Evolutionary conservation across 2,329 filamentous ascomycete species (phyloP), one percentile per base, ranked within the genome.

Genomic region (Diaporthe aspalathi): DNA sequence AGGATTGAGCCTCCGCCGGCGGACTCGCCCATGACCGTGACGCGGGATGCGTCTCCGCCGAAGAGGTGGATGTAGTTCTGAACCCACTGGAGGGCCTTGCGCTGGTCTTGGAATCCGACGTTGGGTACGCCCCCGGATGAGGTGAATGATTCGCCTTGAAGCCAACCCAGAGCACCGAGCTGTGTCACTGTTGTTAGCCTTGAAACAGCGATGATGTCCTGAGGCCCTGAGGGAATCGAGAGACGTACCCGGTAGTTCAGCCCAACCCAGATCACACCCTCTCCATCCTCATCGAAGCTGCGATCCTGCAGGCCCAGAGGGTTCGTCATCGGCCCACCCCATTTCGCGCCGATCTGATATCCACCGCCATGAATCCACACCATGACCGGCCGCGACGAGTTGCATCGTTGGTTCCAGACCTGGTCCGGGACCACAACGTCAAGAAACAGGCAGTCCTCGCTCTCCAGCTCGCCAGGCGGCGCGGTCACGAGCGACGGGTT

Each of bases 1-100:
- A 72, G 22, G n/a, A 72, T 72, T 2, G 63, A 71, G 0, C 70
- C 70, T 3, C 35, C 84, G 16, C 85, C 85, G 3, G 84, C 83
- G 3, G 81, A 85, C 73, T 85, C 81, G 16, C 85, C 85, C 77
- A 83, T 82, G 16, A 84, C 80, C 1, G 83, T 85, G 20, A 87
- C 84, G 2, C 79, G 75, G 1, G 75, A 76, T 22, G 79, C 76
- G 72, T 85, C 82, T 17, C 85, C 86, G 29, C 84, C 84, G 43
- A 87, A 80, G 0, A 81, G 76, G 17, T 76, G 73, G 52, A 86
- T 85, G 73, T 85, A 80, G 17, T 82, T 74, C 43, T 84, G 80
- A 1, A 84, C 81, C 85, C 85, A 87, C 70, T 85, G 74, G 17
- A 86, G 77, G 4, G 81, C 84, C 3, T 80, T 78, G 38, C 83